phyloP scores from a whole-genome alignment of 1,284 basidiomycete species.

The Rhodofomes roseus region DNA sequence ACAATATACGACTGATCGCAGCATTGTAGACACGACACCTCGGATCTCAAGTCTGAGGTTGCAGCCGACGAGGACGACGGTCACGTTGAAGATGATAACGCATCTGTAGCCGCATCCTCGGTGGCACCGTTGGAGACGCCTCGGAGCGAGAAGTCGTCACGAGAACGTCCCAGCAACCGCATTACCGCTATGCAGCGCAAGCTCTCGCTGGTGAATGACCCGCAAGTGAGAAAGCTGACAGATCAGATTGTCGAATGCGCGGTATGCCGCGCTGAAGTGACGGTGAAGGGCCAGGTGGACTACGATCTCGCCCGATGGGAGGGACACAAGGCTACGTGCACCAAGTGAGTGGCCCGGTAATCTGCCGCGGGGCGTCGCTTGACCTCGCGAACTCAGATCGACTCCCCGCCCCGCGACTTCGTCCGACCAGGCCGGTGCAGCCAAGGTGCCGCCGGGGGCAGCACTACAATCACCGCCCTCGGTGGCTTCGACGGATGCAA shows the following conservation, averaged over 20 bases:
- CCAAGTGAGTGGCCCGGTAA: constrained; percentile 28
- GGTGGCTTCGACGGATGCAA: constrained; percentile 39
- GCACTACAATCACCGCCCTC: constrained; percentile 32
- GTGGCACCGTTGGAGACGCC: constrained; percentile 9
- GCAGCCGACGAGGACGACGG: constrained; percentile 23
- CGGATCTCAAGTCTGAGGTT: constrained; percentile 9
- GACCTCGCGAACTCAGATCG: not conserved
- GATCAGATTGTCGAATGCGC: constrained; percentile 44
- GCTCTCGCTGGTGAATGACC: constrained; percentile 56
- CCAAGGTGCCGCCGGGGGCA: constrained; percentile 15
- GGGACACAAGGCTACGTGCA: constrained; percentile 51
- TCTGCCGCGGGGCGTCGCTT: not conserved
- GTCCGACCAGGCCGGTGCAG: not conserved
- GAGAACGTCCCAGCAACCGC: constrained; percentile 47
- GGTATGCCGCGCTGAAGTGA: constrained; percentile 42
- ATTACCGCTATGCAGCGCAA: constrained; percentile 58
- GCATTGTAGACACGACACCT: not conserved
- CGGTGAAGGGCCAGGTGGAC: constrained; percentile 43
- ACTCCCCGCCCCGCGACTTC: constrained; percentile 1
- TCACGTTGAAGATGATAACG: constrained; percentile 22
- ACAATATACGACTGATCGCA: not conserved
- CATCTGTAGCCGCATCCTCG: constrained; percentile 16
- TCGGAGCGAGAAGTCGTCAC: constrained; percentile 35
- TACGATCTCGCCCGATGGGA: constrained; percentile 58
- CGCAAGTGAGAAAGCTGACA: constrained; percentile 47